phyloP scores from a whole-genome alignment of 2,329 filamentous ascomycete species.

The Ceratocystis variospora region DNA sequence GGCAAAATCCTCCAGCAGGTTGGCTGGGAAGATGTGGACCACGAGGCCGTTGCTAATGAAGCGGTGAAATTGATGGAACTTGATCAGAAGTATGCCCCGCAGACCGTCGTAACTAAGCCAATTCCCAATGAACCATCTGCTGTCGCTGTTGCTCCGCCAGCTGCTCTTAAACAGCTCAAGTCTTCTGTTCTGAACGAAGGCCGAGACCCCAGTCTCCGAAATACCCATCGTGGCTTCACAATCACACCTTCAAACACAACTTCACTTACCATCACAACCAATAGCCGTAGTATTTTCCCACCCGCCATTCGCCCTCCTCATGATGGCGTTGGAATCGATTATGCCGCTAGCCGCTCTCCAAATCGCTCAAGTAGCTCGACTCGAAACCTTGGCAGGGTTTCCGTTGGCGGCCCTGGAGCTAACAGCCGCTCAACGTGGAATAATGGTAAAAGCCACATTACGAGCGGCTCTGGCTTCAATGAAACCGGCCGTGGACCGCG shows the following conservation, averaged over 20 bases:
- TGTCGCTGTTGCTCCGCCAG: not conserved
- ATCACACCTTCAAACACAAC: not conserved
- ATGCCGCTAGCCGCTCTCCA: not conserved
- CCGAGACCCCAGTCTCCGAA: not conserved
- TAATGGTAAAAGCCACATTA: not conserved
- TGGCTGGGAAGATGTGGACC: conserved; percentile 53
- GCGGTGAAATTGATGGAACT: conserved; percentile 25
- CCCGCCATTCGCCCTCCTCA: conserved; percentile 1
- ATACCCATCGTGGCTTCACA: not conserved
- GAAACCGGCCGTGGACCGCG: not conserved
- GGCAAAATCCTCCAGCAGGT: conserved; percentile 53
- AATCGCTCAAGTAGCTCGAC: conserved; percentile 13
- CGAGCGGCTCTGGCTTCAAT: not conserved
- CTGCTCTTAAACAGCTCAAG: not conserved
- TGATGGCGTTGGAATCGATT: not conserved
- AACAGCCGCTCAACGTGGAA: not conserved
- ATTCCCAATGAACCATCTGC: not conserved
- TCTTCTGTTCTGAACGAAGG: conserved; percentile 9
- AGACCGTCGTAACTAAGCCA: not conserved
- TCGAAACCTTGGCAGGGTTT: conserved; percentile 11
- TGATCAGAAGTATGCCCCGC: conserved; percentile 28
- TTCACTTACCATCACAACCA: conserved; percentile 7
- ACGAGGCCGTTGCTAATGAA: conserved; percentile 23
- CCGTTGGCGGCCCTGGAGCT: not conserved
- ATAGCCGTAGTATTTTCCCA: conserved; percentile 2